Percentiles rank a stretch among this genome's conserved stretches.
Conservation (phyloP, 768 basidiomycete species). For the Sarcodon aspratus region DNA sequence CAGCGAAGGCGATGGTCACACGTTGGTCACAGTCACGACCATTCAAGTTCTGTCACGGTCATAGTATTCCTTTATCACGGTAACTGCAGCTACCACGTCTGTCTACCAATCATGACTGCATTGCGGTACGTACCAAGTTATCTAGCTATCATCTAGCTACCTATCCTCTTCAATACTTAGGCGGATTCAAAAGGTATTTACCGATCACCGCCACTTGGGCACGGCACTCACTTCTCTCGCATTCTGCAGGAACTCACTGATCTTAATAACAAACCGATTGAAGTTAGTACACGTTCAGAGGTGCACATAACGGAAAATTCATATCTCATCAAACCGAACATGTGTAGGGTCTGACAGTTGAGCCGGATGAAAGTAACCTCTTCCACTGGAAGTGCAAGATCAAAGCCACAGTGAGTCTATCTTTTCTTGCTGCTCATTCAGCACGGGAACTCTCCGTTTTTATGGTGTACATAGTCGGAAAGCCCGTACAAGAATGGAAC, state of each 20-base stretch:
- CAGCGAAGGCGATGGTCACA: no score
- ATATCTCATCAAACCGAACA: no score
- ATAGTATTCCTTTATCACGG: no score
- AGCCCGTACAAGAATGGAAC: conserved; percentile 80
- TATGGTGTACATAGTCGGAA: conserved; percentile 34
- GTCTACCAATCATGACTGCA: conserved; percentile 21
- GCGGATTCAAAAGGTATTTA: conserved; percentile 63
- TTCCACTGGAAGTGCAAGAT: conserved; percentile 71
- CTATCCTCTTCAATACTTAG: conserved; percentile 21
- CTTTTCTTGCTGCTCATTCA: conserved; percentile 2
- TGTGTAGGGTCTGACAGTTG: conserved; percentile 47
- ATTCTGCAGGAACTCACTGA: conserved; percentile 51
- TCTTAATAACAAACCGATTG: conserved; percentile 50
- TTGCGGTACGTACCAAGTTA: conserved; percentile 18
- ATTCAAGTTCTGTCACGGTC: no score
- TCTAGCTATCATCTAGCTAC: neutral
- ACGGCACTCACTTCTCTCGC: conserved; percentile 4
- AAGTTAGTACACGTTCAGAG: conserved; percentile 27
- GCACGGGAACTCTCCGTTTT: conserved; percentile 1
- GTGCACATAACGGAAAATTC: no score
- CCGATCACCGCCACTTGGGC: conserved; percentile 1
- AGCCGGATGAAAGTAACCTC: conserved; percentile 59
- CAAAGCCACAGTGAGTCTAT: conserved; percentile 52
- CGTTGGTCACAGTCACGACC: no score
- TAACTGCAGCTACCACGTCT: no score